phyloP scores from a whole-genome alignment of 805 yeast genomes.

The Barnettozyma pratensis region DNA sequence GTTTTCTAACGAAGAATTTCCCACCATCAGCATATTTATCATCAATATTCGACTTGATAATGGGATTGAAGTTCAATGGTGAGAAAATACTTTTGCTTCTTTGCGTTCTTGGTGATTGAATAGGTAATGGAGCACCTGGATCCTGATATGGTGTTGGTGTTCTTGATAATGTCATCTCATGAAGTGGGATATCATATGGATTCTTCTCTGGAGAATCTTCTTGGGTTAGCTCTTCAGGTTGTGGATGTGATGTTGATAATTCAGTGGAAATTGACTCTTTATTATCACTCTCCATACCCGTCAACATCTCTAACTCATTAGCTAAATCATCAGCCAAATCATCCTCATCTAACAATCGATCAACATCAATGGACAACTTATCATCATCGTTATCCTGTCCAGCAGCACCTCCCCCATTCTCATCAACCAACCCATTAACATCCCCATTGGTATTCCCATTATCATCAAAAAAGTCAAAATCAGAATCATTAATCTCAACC shows the following conservation, averaged over 20 bases:
- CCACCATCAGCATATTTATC: constrained; percentile 89
- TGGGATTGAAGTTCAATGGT: constrained; percentile 76
- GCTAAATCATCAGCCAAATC: constrained; percentile 33
- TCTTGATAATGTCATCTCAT: constrained; percentile 49
- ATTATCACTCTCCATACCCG: constrained; percentile 1
- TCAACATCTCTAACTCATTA: constrained; percentile 22
- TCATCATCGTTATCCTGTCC: constrained; percentile 23
- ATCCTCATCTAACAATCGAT: constrained; percentile 28
- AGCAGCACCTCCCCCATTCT: constrained; percentile 10
- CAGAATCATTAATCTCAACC: constrained; percentile 22
- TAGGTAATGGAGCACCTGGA: constrained; percentile 81
- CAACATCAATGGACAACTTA: constrained; percentile 17
- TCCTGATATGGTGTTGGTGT: constrained; percentile 59
- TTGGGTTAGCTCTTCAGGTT: neutral
- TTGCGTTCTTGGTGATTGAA: constrained; percentile 39
- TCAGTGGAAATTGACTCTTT: neutral
- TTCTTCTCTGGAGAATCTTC: constrained; percentile 4
- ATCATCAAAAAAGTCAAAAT: constrained; percentile 25
- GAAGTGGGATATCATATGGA: constrained; percentile 48
- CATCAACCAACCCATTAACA: neutral
- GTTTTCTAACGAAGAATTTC: constrained; percentile 58
- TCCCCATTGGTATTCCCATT: constrained; percentile 6
- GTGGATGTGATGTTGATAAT: too few relatives aligned
- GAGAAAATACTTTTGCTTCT: constrained; percentile 65
- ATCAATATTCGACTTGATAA: constrained; percentile 70